These are phyloP conservation scores for Cyberlindnera nakhonratchasimensis DNA, from an alignment of 805 yeast species.

Conservation along the genomic window DNA sequence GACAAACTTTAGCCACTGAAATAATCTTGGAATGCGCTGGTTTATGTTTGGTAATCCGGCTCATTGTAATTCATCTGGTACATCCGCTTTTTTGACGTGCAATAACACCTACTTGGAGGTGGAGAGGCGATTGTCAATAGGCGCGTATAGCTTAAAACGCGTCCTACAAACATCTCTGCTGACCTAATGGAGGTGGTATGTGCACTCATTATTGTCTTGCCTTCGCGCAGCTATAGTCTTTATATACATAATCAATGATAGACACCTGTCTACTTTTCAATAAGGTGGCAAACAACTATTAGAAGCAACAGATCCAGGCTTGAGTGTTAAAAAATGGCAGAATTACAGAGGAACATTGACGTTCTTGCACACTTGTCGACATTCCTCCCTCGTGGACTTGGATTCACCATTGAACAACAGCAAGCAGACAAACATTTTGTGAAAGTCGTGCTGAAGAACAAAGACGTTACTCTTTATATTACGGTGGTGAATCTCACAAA, in stretches of 20 bases:
- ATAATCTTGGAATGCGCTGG: not conserved
- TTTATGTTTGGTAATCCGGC: not conserved
- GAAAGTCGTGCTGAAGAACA: not conserved
- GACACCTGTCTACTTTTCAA: no score
- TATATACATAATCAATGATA: no score
- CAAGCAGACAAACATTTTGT: not conserved
- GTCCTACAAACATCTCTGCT: not conserved
- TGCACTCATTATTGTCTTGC: no score
- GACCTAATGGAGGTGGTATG: not conserved
- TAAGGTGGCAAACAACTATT: no score
- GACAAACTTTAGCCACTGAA: no score
- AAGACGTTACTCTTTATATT: not conserved
- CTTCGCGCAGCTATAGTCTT: no score
- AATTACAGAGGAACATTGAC: not conserved
- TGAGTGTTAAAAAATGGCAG: no score
- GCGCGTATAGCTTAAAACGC: not conserved
- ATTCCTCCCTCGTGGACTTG: slow-evolving; percentile 7
- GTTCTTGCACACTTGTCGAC: slow-evolving; percentile 10
- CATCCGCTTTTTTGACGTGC: no score
- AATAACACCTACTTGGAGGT: no score
- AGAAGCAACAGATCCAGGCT: no score
- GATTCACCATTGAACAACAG: not conserved
- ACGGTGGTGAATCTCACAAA: not conserved
- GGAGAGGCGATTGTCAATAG: no score
- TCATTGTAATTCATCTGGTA: no score